Evolutionary conservation across 441 rosid genomes (phyloP), one percentile per base, ranked within the genome.

Genomic region (Kokia cookei): DNA sequence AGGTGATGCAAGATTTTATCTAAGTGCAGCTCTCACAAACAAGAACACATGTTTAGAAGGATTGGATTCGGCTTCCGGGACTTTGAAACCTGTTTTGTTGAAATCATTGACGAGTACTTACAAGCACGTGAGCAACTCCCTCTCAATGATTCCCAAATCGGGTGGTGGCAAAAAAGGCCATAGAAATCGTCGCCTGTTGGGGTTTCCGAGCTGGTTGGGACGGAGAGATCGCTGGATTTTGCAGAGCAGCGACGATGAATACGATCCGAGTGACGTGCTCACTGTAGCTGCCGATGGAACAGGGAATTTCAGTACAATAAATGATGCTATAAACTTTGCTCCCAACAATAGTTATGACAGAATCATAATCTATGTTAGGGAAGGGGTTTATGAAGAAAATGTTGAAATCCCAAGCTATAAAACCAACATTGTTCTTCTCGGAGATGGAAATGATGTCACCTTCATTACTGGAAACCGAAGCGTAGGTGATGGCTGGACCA

Each of bases 11-110:
- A 85, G 88, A 72, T 79, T 89, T 22, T 94, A 87, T 72, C 87
- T 94, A 0, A 87, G 92, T 32, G 96, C 94, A 27, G 89, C 92
- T 65, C 83, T 92, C n/a, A 94, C 96, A 2, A 94, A 94, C 91
- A 88, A 89, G 87, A 83, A 82, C 78, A 94, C 98, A 3, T 94
- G 98, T 78, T 82, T 92, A 40, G 98, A 94, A 74, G 96, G 93
- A 37, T 83, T 93, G 26, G 84, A 83, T 67, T 83, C 93, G 6
- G 96, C 94, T 51, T 83, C 97, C 0, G 97, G 98, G 63, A 76
- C 91, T 0, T 66, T 81, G 55, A 88, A 87, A 81, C 85, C 93
- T 14, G 67, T 69, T 17, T 73, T 94, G 1, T 80, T 89, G 32
- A 80, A 72, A 55, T 84, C 93, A 27, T 40, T 94, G 43, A 67